A percentile compares a stretch with the other conserved stretches of the same genome.
Conservation (phyloP, 2,329 filamentous ascomycete species). For the Ceratocystis cubensis region DNA sequence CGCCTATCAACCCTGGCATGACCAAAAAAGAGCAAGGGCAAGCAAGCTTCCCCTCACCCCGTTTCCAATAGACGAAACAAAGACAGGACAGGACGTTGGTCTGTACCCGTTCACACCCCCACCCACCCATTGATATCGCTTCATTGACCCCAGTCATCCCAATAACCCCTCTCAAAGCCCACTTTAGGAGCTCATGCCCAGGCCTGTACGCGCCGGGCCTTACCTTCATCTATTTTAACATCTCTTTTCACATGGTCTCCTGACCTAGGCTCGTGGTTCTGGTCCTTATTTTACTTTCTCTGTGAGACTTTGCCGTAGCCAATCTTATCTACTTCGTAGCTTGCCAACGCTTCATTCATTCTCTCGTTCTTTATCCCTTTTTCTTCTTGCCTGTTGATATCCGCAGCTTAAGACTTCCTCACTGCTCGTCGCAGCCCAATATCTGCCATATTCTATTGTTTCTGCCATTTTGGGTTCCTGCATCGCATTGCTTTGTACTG, state of each 20-base stretch:
- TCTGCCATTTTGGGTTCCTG: constrained; percentile 2
- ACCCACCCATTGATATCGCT: neutral
- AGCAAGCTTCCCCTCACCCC: neutral
- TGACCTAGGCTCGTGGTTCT: neutral
- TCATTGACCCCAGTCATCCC: neutral
- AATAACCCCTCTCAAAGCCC: neutral
- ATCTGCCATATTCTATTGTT: neutral
- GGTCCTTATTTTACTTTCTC: neutral
- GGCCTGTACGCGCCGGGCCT: constrained; percentile 1
- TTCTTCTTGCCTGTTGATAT: neutral
- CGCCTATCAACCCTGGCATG: neutral
- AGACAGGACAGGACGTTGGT: neutral
- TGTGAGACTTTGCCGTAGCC: neutral
- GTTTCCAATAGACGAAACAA: neutral
- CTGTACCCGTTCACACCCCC: neutral
- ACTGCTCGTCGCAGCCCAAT: neutral
- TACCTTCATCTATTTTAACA: neutral
- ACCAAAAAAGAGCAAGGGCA: neutral
- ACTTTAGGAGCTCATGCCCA: constrained; percentile 8
- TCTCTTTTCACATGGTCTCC: neutral
- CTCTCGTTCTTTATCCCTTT: neutral
- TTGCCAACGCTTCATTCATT: neutral
- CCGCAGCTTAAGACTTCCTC: neutral
- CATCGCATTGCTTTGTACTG: constrained; percentile 7
- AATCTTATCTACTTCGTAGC: neutral